Conservation (phyloP, 129 eudicot genomes). For the Arctium lappa region DNA sequence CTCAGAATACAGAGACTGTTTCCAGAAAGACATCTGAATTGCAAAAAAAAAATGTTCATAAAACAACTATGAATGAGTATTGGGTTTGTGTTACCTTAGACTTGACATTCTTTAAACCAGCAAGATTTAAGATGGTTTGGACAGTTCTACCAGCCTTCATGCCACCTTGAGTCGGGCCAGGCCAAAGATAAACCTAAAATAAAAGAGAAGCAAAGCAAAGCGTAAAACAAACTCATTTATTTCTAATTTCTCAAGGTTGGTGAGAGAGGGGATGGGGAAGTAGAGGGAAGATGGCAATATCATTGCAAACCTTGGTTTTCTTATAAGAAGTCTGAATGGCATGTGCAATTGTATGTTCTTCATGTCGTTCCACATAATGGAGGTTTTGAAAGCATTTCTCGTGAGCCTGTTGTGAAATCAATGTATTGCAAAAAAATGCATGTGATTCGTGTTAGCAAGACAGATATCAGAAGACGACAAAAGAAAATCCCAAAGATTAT, state of each 20-base stretch:
- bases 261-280: background rate
- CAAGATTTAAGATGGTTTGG: conserved; percentile 66
- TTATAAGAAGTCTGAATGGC: conserved; percentile 81
- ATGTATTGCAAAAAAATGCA: background rate
- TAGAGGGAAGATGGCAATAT: background rate
- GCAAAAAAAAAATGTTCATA: background rate
- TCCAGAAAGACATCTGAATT: background rate
- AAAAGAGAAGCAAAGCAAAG: background rate
- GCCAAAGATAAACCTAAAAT: conserved; percentile 90
- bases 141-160: conserved; percentile 90
- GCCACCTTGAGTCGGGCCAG: conserved; percentile 77
- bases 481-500: no score
- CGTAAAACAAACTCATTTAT: background rate
- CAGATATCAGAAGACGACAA: background rate
- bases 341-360: conserved; percentile 97
- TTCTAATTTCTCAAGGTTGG: background rate
- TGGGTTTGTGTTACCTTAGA: conserved; percentile 57
- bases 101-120: conserved; percentile 88
- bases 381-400: conserved; percentile 92
- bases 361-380: conserved; percentile 86
- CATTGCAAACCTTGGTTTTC: conserved; percentile 75
- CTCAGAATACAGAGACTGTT: background rate
- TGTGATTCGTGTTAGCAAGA: background rate
- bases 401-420: conserved; percentile 51
- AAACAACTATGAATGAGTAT: background rate